Conservation (phyloP, 768 basidiomycete genomes). For the Calocera viscosa region DNA sequence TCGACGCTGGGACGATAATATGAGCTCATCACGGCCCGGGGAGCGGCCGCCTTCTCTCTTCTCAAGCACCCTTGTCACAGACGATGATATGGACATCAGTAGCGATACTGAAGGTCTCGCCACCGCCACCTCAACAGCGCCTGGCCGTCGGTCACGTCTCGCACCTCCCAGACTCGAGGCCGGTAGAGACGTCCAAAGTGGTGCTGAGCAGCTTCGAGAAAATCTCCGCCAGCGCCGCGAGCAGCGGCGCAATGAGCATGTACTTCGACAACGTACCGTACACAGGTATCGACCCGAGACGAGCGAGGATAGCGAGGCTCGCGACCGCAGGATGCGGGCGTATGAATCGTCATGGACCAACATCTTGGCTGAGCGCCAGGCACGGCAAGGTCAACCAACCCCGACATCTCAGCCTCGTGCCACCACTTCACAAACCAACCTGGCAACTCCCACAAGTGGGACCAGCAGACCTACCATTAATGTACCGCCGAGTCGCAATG, state of each 20-base stretch:
- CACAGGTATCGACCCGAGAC: neutral
- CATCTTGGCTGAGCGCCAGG: neutral
- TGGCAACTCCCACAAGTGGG: neutral
- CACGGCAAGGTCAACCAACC: neutral
- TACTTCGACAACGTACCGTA: neutral
- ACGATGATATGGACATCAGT: slow-evolving; percentile 3
- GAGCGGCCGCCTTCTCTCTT: neutral
- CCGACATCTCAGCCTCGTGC: neutral
- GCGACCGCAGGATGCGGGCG: neutral
- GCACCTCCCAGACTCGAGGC: neutral
- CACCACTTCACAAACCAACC: neutral
- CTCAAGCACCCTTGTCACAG: neutral
- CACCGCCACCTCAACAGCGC: neutral
- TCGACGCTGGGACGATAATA: neutral
- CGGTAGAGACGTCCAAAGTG: neutral
- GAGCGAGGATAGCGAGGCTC: neutral
- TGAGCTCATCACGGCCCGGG: neutral
- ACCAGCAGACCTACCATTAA: neutral
- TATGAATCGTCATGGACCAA: neutral
- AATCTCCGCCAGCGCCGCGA: neutral
- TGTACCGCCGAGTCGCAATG: neutral
- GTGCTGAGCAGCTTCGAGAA: neutral
- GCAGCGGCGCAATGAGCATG: neutral
- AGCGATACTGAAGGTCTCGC: neutral
- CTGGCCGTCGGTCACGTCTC: neutral